These are phyloP conservation scores for Schwanniomyces etchellsii DNA, from an alignment of 1,139 yeast species.

Conservation along the genomic window DNA sequence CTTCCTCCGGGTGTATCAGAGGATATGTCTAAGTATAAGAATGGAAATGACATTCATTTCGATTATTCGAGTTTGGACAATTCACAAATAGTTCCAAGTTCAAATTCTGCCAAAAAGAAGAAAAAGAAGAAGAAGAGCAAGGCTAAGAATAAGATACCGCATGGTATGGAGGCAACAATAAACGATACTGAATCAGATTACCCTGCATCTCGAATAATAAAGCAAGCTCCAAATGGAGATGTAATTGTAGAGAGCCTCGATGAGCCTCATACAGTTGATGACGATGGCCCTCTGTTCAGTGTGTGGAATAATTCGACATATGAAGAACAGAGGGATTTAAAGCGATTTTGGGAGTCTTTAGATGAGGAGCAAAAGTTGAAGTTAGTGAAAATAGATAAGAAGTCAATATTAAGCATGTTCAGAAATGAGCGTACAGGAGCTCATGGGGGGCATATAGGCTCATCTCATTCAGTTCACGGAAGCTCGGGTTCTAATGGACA, in stretches of 20 bases:
- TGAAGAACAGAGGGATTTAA: slow-evolving; percentile 57
- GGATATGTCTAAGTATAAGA: slow-evolving; percentile 13
- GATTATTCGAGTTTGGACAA: slow-evolving; percentile 31
- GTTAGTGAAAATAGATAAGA: slow-evolving; percentile 64
- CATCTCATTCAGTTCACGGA: slow-evolving; percentile 1
- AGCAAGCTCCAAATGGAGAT: slow-evolving; percentile 69
- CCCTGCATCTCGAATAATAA: slow-evolving; percentile 68
- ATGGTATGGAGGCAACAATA: slow-evolving; percentile 36
- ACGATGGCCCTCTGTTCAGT: slow-evolving; percentile 8
- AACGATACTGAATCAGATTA: slow-evolving; percentile 59
- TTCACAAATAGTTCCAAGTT: slow-evolving; percentile 17
- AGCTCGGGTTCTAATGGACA: slow-evolving; percentile 11
- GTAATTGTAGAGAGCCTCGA: slow-evolving; percentile 57
- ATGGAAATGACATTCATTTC: slow-evolving; percentile 58
- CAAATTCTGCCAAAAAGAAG: slow-evolving; percentile 31
- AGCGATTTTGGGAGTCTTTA: slow-evolving; percentile 67
- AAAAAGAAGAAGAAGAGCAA: slow-evolving; percentile 32
- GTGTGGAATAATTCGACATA: slow-evolving; percentile 52
- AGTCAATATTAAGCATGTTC: slow-evolving; percentile 61
- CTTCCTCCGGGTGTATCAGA: neutral
- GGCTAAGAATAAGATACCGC: slow-evolving; percentile 14
- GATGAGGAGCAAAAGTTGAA: slow-evolving; percentile 55
- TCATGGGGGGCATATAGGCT: neutral
- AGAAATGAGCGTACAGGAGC: slow-evolving; percentile 21
- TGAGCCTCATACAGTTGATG: slow-evolving; percentile 11